A percentile compares a stretch with the other conserved stretches of the same genome.
Conservation (phyloP, 164 flowering plant species). For the Echeveria elegans region DNA sequence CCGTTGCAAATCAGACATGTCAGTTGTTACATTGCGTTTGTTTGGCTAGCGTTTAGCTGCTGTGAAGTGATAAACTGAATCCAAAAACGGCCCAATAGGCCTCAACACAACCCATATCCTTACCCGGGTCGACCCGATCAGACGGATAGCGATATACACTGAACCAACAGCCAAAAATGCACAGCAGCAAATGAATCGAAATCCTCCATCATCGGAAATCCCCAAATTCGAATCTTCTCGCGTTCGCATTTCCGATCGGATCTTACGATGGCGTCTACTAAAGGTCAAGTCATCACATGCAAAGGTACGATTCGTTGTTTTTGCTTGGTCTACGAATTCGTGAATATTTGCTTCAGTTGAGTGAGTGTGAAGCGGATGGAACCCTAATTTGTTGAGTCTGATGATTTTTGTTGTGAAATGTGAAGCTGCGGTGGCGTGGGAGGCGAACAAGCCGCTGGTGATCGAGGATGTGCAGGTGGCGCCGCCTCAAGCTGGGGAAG, state of each 20-base stretch:
- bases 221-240: background rate
- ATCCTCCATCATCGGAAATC: background rate
- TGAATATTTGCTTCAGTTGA: background rate
- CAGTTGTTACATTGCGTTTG: background rate
- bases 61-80: background rate
- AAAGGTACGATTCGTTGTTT: constrained; percentile 48
- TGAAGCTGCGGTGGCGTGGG: background rate
- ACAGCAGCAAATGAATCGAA: background rate
- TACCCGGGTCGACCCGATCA: background rate
- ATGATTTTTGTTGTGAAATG: background rate
- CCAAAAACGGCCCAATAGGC: background rate
- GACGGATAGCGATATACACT: background rate
- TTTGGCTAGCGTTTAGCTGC: background rate
- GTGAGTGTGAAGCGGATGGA: background rate
- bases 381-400: background rate
- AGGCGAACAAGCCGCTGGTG: background rate
- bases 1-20: background rate
- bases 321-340: background rate
- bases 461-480: background rate
- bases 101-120: background rate
- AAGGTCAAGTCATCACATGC: constrained; percentile 96
- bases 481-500: background rate
- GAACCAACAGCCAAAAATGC: background rate
- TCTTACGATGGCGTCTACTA: constrained; percentile 23
- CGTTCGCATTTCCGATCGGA: background rate